Percentiles rank a stretch among this genome's conserved stretches.
These are phyloP conservation scores for Mycena alexandri DNA, from an alignment of 768 basidiomycete genomes.

Conservation along the genomic window DNA sequence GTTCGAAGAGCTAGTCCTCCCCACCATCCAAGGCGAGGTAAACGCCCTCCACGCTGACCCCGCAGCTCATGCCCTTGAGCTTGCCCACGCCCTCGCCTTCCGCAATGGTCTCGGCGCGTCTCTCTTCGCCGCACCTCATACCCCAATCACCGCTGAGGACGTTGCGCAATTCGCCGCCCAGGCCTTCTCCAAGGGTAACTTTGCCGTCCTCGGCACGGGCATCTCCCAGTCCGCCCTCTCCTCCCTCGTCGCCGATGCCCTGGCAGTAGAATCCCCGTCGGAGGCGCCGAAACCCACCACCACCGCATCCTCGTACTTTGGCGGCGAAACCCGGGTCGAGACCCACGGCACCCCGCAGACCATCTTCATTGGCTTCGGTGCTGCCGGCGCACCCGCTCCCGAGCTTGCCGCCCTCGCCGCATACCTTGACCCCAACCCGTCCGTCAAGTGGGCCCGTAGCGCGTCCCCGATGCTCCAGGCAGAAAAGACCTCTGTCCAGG, in stretches of 20 bases:
- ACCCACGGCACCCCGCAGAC: slow-evolving; percentile 75
- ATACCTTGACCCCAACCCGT: slow-evolving; percentile 81
- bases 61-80: slow-evolving; percentile 80
- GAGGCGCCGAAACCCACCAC: slow-evolving; percentile 45
- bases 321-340: slow-evolving; percentile 88
- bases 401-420: slow-evolving; percentile 85
- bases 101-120: slow-evolving; percentile 93
- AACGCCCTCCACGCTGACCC: slow-evolving; percentile 71
- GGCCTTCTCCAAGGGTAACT: slow-evolving; percentile 82
- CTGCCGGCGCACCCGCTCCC: slow-evolving; percentile 70
- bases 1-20: slow-evolving; percentile 79
- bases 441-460: slow-evolving; percentile 90
- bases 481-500: slow-evolving; percentile 72
- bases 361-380: slow-evolving; percentile 90
- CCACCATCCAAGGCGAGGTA: slow-evolving; percentile 78
- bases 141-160: slow-evolving; percentile 72
- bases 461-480: slow-evolving; percentile 73
- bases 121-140: slow-evolving; percentile 84
- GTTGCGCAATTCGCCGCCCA: slow-evolving; percentile 80
- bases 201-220: slow-evolving; percentile 90
- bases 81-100: slow-evolving; percentile 93
- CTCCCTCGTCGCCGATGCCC: slow-evolving; percentile 78
- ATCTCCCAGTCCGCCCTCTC: slow-evolving; percentile 79
- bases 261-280: slow-evolving; percentile 61
- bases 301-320: slow-evolving; percentile 68